Evolutionary conservation across 2,329 filamentous ascomycete species (phyloP), one percentile per base, ranked within the genome.

Genomic region (Nemania serpens): DNA sequence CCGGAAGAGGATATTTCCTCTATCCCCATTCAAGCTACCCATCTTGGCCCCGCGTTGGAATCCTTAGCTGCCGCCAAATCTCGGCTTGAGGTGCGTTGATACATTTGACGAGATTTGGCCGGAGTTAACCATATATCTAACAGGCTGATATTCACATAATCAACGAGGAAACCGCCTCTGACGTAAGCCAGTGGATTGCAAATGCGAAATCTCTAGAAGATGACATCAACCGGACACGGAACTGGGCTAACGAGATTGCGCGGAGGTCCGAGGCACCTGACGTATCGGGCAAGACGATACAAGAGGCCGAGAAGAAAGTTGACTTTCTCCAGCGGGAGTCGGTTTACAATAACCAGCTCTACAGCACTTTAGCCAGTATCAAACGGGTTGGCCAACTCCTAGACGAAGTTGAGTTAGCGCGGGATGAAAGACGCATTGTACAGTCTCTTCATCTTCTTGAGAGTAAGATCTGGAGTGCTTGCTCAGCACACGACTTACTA

Each of bases 141-240:
- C 58, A 91, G 87, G 77, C 83, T 61, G 88, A 96, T 69, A 89
- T 98, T 60, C 89, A 88, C 66, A 75, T 80, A 20, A 85, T 95
- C 63, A 96, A 93, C 75, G 85, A 87, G 71, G 87, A 92, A 66
- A 90, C 88, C 17, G 90, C 88, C 58, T 85, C 88, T 41, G 90
- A 96, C 70, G 89, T 97, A 52, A 90, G 92, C 71, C 85, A 88
- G 53, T 98, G 94, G 94, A 91, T 96, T 58, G 79, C 82, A 53
- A 91, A 95, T 74, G 92, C 93, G 49, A 91, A 91, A 75, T 86
- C 88, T 54, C 84, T 97, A 7, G 91, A 96, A 74, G 85, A 88
- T 63, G 94, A 97, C 72, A 94, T 97, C 66, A 86, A 91, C 69
- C 85, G 86, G 48, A 94, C 92, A 22, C 89, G 91, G 70, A 83